phyloP scores from a whole-genome alignment of 768 basidiomycete species.

The Pulveroboletus frians region DNA sequence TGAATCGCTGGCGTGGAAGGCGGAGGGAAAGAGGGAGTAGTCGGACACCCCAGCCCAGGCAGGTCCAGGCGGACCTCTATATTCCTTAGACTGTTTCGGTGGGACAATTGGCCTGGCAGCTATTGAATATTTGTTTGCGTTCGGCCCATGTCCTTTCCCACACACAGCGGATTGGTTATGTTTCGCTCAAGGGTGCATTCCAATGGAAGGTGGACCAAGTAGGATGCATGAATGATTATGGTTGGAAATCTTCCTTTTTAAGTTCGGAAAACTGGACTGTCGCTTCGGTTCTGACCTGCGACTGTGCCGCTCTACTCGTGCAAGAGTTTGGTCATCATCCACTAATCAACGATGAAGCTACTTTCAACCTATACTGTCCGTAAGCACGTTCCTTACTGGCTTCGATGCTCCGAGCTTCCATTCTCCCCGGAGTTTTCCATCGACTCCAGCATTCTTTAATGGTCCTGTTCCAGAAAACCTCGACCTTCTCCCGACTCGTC shows the following conservation, averaged over 20 bases:
- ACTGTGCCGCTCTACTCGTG: slow-evolving; percentile 85
- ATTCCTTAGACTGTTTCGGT: slow-evolving; percentile 77
- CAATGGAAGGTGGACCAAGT: slow-evolving; percentile 62
- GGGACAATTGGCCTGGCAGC: slow-evolving; percentile 53
- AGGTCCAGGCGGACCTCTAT: slow-evolving; percentile 47
- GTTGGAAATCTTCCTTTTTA: slow-evolving; percentile 32
- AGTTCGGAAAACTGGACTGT: slow-evolving; percentile 5
- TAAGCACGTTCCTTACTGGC: slow-evolving; percentile 36
- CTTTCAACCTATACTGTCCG: slow-evolving; percentile 89
- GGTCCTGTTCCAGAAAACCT: slow-evolving; percentile 54
- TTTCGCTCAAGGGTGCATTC: slow-evolving; percentile 44
- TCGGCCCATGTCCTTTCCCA: slow-evolving; percentile 14
- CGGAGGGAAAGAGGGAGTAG: slow-evolving; percentile 5
- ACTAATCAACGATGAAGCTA: slow-evolving; percentile 85
- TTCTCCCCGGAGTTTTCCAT: neutral
- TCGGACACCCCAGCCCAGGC: slow-evolving; percentile 26
- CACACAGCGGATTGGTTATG: neutral
- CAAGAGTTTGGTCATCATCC: slow-evolving; percentile 88
- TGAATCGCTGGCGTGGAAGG: slow-evolving; percentile 4
- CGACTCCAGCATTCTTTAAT: slow-evolving; percentile 7
- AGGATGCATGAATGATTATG: slow-evolving; percentile 75
- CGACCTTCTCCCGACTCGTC: slow-evolving; percentile 57
- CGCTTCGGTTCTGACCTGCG: slow-evolving; percentile 73
- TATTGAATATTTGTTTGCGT: slow-evolving; percentile 68
- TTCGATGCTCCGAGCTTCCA: neutral